Percentiles rank a stretch among this genome's conserved stretches.
phyloP scores from a whole-genome alignment of 1,284 basidiomycete genomes.

The Filobasidium uniguttulatum region DNA sequence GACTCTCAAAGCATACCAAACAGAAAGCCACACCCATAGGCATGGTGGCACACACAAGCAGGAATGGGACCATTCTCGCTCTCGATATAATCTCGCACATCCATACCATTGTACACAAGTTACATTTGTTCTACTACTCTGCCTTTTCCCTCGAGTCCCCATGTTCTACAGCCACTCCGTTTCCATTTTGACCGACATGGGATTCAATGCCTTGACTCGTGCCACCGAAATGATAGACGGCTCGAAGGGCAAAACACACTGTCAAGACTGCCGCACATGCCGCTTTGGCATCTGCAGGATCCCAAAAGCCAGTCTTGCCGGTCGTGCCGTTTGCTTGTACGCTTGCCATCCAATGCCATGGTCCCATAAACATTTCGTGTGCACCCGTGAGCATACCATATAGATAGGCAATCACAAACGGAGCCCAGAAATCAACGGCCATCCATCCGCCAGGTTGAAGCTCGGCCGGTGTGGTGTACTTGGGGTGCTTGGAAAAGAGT shows the following conservation, averaged over 20 bases:
- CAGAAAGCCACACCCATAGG: too few species aligned
- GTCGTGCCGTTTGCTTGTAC: neutral
- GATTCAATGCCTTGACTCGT: too few species aligned
- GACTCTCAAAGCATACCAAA: too few species aligned
- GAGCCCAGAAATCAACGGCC: conserved; percentile 30
- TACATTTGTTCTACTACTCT: too few species aligned
- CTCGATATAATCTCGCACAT: too few species aligned
- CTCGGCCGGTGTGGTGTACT: conserved; percentile 27
- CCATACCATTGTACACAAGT: too few species aligned
- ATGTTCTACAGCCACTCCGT: too few species aligned
- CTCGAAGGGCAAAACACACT: conserved; percentile 21
- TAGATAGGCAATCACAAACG: conserved; percentile 24
- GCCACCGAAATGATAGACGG: conserved; percentile 28
- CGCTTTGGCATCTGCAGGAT: conserved; percentile 24
- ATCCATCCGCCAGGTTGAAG: conserved; percentile 30
- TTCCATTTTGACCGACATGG: too few species aligned
- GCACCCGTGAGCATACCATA: conserved; percentile 14
- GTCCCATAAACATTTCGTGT: conserved; percentile 5
- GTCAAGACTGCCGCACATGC: conserved; percentile 20
- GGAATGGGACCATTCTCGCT: too few species aligned
- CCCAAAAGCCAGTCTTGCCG: conserved; percentile 7
- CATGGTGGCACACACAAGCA: too few species aligned
- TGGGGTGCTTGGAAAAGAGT: conserved; percentile 26
- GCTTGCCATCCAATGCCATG: neutral
- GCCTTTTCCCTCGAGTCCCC: too few species aligned